Base-by-base conservation (phyloP, 805 yeast species). In the Kazachstania taianensis region DNA sequence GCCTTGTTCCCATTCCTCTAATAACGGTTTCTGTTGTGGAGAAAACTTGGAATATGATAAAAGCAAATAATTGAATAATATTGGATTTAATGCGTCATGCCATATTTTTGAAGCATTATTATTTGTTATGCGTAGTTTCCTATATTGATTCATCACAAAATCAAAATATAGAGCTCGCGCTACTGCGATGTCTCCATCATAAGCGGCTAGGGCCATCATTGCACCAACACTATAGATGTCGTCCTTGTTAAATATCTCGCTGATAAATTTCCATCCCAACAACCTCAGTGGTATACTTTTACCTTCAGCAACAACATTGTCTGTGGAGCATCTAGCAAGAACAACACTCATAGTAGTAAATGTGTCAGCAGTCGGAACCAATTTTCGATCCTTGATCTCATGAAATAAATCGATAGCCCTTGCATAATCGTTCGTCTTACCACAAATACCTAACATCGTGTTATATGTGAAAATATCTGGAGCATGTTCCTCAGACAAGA, bases 201-300 rank as follows among this genome's bases (percentile, higher is more conserved):
- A 66, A 0, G 85, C 79, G n/a, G 92, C 74, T 32, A 89, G 59
- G 42, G 78, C 70, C 61, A 89, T 66, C 75, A 89, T 76, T 12
- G 75, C 68, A 42, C 78, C 81, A 52, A 51, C 34, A 10, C 50
- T 43, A 7, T 28, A 22, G 7, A 31, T 31, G 37, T 53, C 49
- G 19, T 44, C 57, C 18, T 45, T 40, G 12, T 70, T 65, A 45
- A 75, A 66, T 39, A 82, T 73, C 43, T 81, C 76, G 41, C 78
- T 67, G 37, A 87, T 72, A 46, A 73, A 79, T 36, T 72, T 70
- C 96, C 96, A 89, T 0, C 94, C 94, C 43, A 49, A 18, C 24
- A 57, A 35, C 32, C 57, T 40, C 28, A 57, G 35, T 3, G 58
- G 46, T 12, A 41, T 46, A 16, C 45, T 36, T 27, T 55, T 54